Evolutionary conservation across 2,329 filamentous ascomycete species (phyloP).

Genomic region (Cercospora beticola): DNA sequence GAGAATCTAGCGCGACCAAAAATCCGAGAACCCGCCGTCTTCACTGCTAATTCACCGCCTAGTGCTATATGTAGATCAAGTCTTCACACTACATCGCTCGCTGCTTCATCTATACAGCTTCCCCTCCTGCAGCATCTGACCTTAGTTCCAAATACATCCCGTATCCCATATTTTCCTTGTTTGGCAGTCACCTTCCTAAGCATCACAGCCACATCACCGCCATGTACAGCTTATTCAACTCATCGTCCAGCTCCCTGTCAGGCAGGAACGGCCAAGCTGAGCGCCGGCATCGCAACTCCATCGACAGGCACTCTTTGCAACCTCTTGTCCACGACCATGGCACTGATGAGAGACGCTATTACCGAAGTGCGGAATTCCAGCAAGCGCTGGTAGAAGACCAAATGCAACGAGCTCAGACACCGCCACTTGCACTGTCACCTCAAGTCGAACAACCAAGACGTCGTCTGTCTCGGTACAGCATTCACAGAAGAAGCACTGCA

Average conservation of each 20-base stretch:
- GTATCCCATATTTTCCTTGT: background rate
- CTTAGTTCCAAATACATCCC: background rate
- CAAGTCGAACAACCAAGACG: conserved; percentile 1
- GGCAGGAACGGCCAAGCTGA: background rate
- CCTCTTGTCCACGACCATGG: conserved; percentile 16
- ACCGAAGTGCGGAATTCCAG: conserved; percentile 24
- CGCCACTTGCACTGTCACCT: background rate
- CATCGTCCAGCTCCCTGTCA: background rate
- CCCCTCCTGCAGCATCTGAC: background rate
- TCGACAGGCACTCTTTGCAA: conserved; percentile 14
- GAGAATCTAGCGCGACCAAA: background rate
- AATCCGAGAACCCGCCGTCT: background rate
- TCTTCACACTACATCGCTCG: background rate
- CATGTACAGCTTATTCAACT: conserved; percentile 11
- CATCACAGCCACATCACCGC: background rate
- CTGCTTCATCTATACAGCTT: background rate
- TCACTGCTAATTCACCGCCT: background rate
- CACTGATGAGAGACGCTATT: conserved; percentile 22
- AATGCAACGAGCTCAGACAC: conserved; percentile 14
- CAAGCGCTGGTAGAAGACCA: conserved; percentile 22
- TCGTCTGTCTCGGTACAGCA: conserved; percentile 12
- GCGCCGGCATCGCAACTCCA: conserved; percentile 12
- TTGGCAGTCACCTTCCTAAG: background rate
- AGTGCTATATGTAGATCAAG: background rate
- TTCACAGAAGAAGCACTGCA: conserved; percentile 7